A percentile compares a stretch with the other conserved stretches of the same genome.
These are phyloP conservation scores for Paecilomyces niveus DNA, from an alignment of 2,329 filamentous ascomycete species.

Conservation along the genomic window DNA sequence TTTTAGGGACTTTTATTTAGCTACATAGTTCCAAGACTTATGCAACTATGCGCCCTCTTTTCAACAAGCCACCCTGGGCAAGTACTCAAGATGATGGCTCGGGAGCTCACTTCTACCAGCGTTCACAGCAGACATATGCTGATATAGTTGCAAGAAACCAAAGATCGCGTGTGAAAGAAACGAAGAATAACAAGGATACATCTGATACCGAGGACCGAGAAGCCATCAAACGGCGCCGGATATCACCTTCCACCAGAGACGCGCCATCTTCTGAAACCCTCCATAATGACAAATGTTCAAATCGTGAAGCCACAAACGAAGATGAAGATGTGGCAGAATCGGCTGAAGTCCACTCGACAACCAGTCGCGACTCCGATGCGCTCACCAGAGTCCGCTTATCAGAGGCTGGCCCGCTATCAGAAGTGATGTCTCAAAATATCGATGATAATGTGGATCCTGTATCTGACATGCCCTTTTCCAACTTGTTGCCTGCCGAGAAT, in stretches of 20 bases:
- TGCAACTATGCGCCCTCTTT: slow-evolving; percentile 40
- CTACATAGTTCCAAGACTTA: too few species aligned
- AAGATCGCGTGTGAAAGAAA: slow-evolving; percentile 23
- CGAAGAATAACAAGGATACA: slow-evolving; percentile 5
- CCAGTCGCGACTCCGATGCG: not conserved
- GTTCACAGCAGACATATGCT: slow-evolving; percentile 40
- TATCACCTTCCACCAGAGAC: slow-evolving; percentile 13
- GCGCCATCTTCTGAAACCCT: slow-evolving; percentile 13
- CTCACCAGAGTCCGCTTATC: not conserved
- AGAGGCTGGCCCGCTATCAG: not conserved
- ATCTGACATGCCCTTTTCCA: not conserved
- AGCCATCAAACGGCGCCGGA: slow-evolving; percentile 16
- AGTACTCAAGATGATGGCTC: slow-evolving; percentile 27
- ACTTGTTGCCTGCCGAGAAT: not conserved
- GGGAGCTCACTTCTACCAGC: slow-evolving; percentile 41
- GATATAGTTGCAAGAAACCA: slow-evolving; percentile 38
- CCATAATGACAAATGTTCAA: slow-evolving; percentile 15
- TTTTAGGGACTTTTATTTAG: too few species aligned
- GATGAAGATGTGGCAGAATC: not conserved
- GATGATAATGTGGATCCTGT: not conserved
- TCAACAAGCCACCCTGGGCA: slow-evolving; percentile 51
- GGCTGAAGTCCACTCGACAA: not conserved
- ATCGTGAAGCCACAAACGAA: not conserved
- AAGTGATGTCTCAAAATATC: not conserved
- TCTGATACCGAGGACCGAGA: slow-evolving; percentile 6